These are phyloP conservation scores for Pythium folliculosum DNA, from an alignment of 352 stramenopile species.

Conservation along the genomic window DNA sequence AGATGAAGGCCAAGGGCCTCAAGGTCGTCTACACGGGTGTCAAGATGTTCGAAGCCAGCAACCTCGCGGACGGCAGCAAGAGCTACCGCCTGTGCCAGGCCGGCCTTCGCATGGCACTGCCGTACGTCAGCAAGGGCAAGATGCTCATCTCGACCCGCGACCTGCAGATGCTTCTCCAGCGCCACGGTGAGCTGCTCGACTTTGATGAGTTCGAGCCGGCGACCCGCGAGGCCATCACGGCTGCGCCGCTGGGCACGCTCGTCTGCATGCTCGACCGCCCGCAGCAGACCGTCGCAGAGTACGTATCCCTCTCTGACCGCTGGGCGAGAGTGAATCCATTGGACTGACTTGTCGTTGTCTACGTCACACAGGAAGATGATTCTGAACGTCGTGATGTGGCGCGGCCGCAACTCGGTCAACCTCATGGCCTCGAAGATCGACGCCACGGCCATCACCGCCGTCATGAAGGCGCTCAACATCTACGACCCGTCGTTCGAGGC, in stretches of 20 bases:
- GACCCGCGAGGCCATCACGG: conserved; percentile 51
- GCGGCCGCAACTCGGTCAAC: conserved; percentile 85
- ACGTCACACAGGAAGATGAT: conserved; percentile 55
- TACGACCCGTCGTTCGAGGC: conserved; percentile 54
- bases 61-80: conserved; percentile 60
- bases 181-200: conserved; percentile 77
- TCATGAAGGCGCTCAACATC: conserved; percentile 86
- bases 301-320: conserved; percentile 29
- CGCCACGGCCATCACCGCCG: conserved; percentile 66
- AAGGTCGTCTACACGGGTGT: conserved; percentile 92
- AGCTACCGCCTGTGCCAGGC: conserved; percentile 91
- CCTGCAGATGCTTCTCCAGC: conserved; percentile 87
- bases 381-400: conserved; percentile 86
- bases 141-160: conserved; percentile 60
- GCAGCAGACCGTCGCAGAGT: conserved; percentile 65
- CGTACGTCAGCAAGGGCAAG: conserved; percentile 77
- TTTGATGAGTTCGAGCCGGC: conserved; percentile 79
- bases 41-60: conserved; percentile 92
- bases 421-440: conserved; percentile 87
- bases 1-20: conserved; percentile 87
- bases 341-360: conserved; percentile 15
- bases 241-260: conserved; percentile 73
- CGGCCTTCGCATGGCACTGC: conserved; percentile 81
- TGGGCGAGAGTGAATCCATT: background rate
- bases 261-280: conserved; percentile 70